Percentiles rank a stretch among this genome's conserved stretches.
phyloP scores from a whole-genome alignment of 495 filamentous ascomycete species.

The Hypomontagnella submonticulosa region DNA sequence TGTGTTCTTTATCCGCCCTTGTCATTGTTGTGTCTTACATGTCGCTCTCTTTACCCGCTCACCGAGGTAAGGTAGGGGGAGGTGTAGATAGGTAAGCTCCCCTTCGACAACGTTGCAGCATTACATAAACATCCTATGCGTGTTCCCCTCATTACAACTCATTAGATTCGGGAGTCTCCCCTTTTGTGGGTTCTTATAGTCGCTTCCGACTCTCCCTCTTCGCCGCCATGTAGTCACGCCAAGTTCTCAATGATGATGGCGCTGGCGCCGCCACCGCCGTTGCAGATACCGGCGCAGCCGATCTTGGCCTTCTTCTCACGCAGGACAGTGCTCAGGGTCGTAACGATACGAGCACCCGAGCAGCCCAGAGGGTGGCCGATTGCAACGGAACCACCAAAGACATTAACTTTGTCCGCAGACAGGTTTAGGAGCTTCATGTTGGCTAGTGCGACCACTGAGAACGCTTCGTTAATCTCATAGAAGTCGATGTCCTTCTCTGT shows the following conservation, averaged over 20 bases:
- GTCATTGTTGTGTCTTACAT: not conserved
- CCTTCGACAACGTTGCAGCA: not conserved
- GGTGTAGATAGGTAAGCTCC: not conserved
- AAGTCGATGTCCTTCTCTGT: constrained; percentile 81
- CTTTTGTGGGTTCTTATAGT: not conserved
- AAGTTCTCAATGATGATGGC: constrained; percentile 87
- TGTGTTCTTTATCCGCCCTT: not conserved
- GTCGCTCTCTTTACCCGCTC: not conserved
- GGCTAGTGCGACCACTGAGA: constrained; percentile 94
- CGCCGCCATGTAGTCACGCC: constrained; percentile 50
- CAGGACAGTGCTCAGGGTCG: constrained; percentile 90
- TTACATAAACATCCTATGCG: no score
- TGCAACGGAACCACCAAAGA: constrained; percentile 94
- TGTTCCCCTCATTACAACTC: not conserved
- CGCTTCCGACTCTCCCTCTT: not conserved
- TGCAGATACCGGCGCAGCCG: constrained; percentile 95
- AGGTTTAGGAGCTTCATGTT: constrained; percentile 91
- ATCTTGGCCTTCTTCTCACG: constrained; percentile 92
- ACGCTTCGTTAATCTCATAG: constrained; percentile 99
- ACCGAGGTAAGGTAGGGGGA: not conserved
- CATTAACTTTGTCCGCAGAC: constrained; percentile 87
- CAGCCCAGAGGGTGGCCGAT: constrained; percentile 94
- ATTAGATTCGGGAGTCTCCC: constrained; percentile 29
- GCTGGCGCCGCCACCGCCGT: constrained; percentile 93
- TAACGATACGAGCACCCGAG: constrained; percentile 91